A percentile compares a stretch with the other conserved stretches of the same genome.
phyloP scores from a whole-genome alignment of 495 filamentous ascomycete genomes.

The Penicillium mononematosum region DNA sequence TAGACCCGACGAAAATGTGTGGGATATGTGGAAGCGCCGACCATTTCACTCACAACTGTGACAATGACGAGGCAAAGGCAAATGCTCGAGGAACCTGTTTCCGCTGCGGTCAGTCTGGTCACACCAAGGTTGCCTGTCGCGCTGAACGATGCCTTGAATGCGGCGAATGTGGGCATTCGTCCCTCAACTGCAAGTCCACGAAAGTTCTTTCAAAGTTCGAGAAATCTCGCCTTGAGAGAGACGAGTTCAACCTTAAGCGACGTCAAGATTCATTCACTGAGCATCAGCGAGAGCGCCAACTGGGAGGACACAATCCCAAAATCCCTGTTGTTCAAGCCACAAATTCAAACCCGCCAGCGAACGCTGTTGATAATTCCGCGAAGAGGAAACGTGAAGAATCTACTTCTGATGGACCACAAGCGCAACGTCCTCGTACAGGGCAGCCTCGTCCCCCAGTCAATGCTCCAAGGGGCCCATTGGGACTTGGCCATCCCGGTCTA shows the following conservation, averaged over 20 bases:
- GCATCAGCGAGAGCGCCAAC: conserved; percentile 41
- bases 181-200: conserved; percentile 33
- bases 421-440: conserved; percentile 28
- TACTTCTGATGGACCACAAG: conserved; percentile 28
- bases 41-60: conserved; percentile 50
- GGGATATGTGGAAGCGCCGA: conserved; percentile 47
- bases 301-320: conserved; percentile 47
- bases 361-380: conserved; percentile 17
- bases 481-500: conserved; percentile 2
- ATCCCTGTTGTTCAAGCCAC: conserved; percentile 45
- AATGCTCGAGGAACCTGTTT: conserved; percentile 40
- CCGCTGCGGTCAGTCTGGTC: conserved; percentile 45
- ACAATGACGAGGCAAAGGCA: conserved; percentile 44
- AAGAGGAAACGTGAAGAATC: conserved; percentile 49
- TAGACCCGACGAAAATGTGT: conserved; percentile 46
- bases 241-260: conserved; percentile 36
- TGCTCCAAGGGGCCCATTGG: conserved; percentile 21
- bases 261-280: conserved; percentile 36
- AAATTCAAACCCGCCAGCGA: conserved; percentile 14
- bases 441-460: conserved; percentile 20
- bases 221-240: conserved; percentile 29
- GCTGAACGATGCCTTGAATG: conserved; percentile 47
- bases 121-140: conserved; percentile 39
- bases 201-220: conserved; percentile 37
- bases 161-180: conserved; percentile 45